Evolutionary conservation across 495 filamentous ascomycete species (phyloP).

Genomic region (Aspergillus bertholletiae): DNA sequence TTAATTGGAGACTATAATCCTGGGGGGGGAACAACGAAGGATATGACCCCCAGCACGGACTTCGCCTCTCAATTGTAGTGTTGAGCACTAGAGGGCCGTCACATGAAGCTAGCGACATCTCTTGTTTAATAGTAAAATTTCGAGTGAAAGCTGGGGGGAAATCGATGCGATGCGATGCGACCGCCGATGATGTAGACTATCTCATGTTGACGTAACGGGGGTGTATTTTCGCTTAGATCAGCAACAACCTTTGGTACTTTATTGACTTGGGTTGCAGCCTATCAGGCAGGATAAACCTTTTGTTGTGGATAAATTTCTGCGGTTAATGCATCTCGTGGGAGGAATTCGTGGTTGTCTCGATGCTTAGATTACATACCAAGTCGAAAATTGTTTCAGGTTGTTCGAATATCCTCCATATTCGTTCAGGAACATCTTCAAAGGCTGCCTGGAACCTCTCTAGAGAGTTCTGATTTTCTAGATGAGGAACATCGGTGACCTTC

Average conservation of each 20-base stretch:
- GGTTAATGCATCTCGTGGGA: neutral
- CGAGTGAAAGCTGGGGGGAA: neutral
- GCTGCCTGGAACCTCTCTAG: slow-evolving; percentile 74
- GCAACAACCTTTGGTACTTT: neutral
- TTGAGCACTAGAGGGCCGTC: neutral
- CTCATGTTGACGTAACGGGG: slow-evolving; percentile 16
- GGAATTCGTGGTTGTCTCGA: slow-evolving; percentile 6
- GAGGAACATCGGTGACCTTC: slow-evolving; percentile 72
- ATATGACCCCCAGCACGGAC: neutral
- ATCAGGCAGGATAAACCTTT: too few species aligned
- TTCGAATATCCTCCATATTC: slow-evolving; percentile 77
- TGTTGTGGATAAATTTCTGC: neutral
- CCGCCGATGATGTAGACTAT: neutral
- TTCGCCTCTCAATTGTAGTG: neutral
- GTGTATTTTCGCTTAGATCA: slow-evolving; percentile 7
- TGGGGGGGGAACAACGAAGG: neutral
- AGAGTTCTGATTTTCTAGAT: slow-evolving; percentile 71
- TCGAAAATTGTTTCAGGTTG: slow-evolving; percentile 61
- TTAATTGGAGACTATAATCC: neutral
- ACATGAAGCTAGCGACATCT: neutral
- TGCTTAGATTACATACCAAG: slow-evolving; percentile 44
- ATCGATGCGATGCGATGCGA: neutral
- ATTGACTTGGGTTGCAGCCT: too few species aligned
- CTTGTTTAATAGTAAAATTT: neutral
- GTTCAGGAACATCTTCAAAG: slow-evolving; percentile 67